Percentiles rank a stretch among this genome's conserved stretches.
These are phyloP conservation scores for Coriaria nepalensis DNA, from an alignment of 306 rosid species.

Conservation along the genomic window DNA sequence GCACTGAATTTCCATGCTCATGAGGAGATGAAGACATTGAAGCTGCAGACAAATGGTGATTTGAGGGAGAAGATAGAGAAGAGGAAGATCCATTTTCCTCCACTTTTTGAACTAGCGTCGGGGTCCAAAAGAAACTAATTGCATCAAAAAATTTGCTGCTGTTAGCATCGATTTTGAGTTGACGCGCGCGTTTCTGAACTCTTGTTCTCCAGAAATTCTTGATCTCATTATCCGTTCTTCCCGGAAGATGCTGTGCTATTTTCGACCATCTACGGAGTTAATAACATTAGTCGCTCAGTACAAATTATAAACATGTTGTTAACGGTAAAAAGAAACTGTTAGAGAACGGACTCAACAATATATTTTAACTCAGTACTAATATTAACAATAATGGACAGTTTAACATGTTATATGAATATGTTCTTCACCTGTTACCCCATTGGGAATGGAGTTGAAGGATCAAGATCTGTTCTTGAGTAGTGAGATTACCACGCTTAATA, in stretches of 20 bases:
- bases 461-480: constrained; percentile 74
- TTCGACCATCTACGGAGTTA: constrained; percentile 57
- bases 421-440: constrained; percentile 64
- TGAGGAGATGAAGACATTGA: background rate
- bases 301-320: no score
- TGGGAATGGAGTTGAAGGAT: constrained; percentile 81
- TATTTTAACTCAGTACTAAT: no score
- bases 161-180: constrained; percentile 61
- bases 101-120: constrained; percentile 51
- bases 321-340: background rate
- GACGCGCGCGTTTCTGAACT: constrained; percentile 86
- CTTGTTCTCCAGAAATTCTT: constrained; percentile 94
- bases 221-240: constrained; percentile 90
- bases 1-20: no score
- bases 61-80: constrained; percentile 11
- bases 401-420: no score
- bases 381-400: no score
- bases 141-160: constrained; percentile 68
- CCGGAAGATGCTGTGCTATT: constrained; percentile 83
- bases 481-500: constrained; percentile 74
- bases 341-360: background rate
- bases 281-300: background rate
- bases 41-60: background rate
- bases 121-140: constrained; percentile 63
- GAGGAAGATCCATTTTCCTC: constrained; percentile 27